phyloP scores from a whole-genome alignment of 2,329 filamentous ascomycete species.

The Balansia obtecta region DNA sequence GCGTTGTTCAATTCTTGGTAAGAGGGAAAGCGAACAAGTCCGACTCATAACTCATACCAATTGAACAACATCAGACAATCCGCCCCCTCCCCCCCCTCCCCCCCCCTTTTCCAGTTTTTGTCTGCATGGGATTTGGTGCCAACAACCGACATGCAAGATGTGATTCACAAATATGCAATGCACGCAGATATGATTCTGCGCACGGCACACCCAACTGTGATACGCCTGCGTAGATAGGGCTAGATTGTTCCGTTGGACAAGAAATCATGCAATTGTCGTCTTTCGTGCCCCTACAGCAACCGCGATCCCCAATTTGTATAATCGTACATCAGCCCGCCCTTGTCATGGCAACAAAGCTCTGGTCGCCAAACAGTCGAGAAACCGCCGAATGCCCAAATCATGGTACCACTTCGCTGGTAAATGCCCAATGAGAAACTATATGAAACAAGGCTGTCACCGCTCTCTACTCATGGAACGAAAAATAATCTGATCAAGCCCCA shows the following conservation, averaged over 20 bases:
- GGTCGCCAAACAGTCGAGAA: not conserved
- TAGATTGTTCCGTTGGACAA: conserved; percentile 4
- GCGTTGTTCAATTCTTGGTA: not conserved
- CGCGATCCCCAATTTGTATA: not conserved
- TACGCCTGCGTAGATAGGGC: not conserved
- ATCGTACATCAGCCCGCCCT: not conserved
- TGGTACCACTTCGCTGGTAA: not conserved
- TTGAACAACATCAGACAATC: not conserved
- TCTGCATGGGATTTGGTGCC: not conserved
- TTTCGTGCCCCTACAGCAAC: not conserved
- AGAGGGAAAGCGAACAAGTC: not conserved
- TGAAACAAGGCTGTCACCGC: not conserved
- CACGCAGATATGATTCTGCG: not conserved
- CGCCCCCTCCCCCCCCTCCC: too few relatives aligned
- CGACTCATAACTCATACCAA: not conserved
- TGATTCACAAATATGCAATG: conserved; percentile 2
- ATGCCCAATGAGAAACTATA: conserved; percentile 4
- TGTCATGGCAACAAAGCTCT: not conserved
- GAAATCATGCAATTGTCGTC: conserved; percentile 1
- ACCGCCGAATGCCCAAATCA: not conserved
- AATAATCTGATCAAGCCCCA: not conserved
- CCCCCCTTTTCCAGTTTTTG: not conserved
- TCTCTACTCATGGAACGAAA: not conserved
- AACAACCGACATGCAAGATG: not conserved
- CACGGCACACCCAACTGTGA: conserved; percentile 1